Evolutionary conservation across 2,329 filamentous ascomycete genomes (phyloP).

Genomic region (Colletotrichum falcatum): DNA sequence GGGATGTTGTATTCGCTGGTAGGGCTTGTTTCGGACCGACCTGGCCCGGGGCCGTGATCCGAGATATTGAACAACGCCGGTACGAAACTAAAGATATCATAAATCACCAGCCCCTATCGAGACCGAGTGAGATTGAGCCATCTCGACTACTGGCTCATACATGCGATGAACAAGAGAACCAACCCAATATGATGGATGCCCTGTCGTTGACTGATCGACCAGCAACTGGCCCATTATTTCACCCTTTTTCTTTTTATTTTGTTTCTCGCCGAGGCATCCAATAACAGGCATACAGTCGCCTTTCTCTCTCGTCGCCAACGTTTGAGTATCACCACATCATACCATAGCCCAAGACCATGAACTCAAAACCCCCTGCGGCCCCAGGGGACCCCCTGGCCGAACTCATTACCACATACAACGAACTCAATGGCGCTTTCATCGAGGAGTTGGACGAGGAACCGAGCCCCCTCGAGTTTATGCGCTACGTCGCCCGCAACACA

Average conservation of each 20-base stretch:
- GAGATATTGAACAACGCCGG: not conserved
- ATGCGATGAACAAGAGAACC: not conserved
- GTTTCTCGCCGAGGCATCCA: not conserved
- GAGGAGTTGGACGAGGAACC: constrained; percentile 74
- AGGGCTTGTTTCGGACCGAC: not conserved
- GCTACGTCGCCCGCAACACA: constrained; percentile 78
- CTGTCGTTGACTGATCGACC: not conserved
- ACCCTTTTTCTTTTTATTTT: not conserved
- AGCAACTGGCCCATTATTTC: constrained; percentile 1
- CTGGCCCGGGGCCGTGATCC: not conserved
- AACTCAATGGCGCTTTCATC: constrained; percentile 73
- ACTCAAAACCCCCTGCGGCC: not conserved
- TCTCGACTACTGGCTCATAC: not conserved
- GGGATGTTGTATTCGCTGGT: not conserved
- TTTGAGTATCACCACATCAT: not conserved
- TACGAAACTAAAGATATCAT: not conserved
- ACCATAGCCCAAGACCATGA: constrained; percentile 7
- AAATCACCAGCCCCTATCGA: not conserved
- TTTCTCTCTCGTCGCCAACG: constrained; percentile 13
- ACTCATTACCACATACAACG: constrained; percentile 77
- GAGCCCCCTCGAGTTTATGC: constrained; percentile 83
- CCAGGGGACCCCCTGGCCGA: constrained; percentile 58
- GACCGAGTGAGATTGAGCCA: not conserved
- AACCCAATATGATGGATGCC: not conserved
- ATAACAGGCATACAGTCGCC: not conserved